Evolutionary conservation across 192 early-diverging fungal genomes (phyloP).

Genomic region (Linderina pennispora): DNA sequence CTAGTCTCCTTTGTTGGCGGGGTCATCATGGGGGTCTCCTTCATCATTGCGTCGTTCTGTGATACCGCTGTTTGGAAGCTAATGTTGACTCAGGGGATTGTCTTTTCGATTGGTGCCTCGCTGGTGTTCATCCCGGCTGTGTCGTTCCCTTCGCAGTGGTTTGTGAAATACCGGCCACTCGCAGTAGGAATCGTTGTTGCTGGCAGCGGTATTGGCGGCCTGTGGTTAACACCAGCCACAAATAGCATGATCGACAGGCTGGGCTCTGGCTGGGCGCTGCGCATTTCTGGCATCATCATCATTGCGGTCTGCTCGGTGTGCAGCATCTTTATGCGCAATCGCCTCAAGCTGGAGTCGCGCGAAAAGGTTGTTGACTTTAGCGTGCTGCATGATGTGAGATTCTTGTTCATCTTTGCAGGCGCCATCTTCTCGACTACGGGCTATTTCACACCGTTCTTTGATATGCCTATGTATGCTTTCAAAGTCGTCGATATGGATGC

Average conservation of each 20-base stretch:
- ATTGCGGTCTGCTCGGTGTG: conserved; percentile 10
- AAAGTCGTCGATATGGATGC: conserved; percentile 14
- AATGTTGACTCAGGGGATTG: conserved; percentile 63
- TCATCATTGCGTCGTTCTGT: conserved; percentile 25
- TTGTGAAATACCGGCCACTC: conserved; percentile 55
- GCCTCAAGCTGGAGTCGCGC: neutral
- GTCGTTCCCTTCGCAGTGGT: conserved; percentile 65
- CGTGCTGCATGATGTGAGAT: conserved; percentile 10
- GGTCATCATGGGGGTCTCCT: conserved; percentile 4
- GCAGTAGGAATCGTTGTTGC: conserved; percentile 67
- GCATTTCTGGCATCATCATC: conserved; percentile 13
- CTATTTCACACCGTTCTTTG: conserved; percentile 48
- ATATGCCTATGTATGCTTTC: conserved; percentile 19
- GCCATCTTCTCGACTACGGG: conserved; percentile 25
- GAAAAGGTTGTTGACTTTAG: conserved; percentile 13
- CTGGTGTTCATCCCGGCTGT: conserved; percentile 59
- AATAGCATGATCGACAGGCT: conserved; percentile 51
- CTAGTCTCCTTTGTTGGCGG: conserved; percentile 6
- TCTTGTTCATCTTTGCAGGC: conserved; percentile 10
- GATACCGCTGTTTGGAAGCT: conserved; percentile 51
- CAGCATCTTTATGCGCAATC: conserved; percentile 10
- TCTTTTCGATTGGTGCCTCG: conserved; percentile 62
- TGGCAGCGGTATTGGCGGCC: conserved; percentile 65
- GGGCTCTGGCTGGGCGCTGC: conserved; percentile 24
- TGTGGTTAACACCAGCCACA: conserved; percentile 52